Percentiles rank a stretch among this genome's conserved stretches.
These are phyloP conservation scores for Condylostoma magnum DNA, from an alignment of 169 alveolate species.

Conservation along the genomic window DNA sequence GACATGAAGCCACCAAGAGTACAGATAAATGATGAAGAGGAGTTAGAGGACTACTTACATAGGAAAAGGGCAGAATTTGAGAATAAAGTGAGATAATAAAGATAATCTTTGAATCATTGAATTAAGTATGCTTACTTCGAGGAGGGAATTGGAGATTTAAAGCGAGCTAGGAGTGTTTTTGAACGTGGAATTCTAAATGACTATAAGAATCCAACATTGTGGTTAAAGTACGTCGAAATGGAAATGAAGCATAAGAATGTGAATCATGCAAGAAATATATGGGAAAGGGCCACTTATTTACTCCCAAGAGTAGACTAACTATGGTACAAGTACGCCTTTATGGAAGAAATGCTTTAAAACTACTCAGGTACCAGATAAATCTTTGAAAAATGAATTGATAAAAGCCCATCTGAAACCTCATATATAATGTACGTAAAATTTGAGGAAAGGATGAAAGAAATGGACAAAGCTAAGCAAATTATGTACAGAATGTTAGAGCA, in stretches of 20 bases:
- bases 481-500: constrained; percentile 89
- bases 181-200: constrained; percentile 98
- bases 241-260: constrained; percentile 96
- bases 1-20: constrained; percentile 75
- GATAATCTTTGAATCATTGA: constrained; percentile 96
- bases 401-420: constrained; percentile 92
- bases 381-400: constrained; percentile 66
- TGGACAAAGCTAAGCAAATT: constrained; percentile 90
- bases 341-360: constrained; percentile 97
- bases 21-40: constrained; percentile 92
- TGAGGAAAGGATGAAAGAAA: constrained; percentile 97
- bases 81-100: constrained; percentile 91
- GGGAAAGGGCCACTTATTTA: constrained; percentile 95
- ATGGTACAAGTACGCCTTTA: constrained; percentile 98
- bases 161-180: constrained; percentile 94
- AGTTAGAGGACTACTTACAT: constrained; percentile 91
- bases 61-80: constrained; percentile 96
- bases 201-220: constrained; percentile 89
- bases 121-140: constrained; percentile 98
- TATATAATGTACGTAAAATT: constrained; percentile 95
- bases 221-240: constrained; percentile 98
- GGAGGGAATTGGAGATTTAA: constrained; percentile 92
- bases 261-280: constrained; percentile 95
- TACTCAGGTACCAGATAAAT: constrained; percentile 93
- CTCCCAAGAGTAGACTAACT: constrained; percentile 97